phyloP scores from a whole-genome alignment of 495 filamentous ascomycete species.

The Xylaria longipes region DNA sequence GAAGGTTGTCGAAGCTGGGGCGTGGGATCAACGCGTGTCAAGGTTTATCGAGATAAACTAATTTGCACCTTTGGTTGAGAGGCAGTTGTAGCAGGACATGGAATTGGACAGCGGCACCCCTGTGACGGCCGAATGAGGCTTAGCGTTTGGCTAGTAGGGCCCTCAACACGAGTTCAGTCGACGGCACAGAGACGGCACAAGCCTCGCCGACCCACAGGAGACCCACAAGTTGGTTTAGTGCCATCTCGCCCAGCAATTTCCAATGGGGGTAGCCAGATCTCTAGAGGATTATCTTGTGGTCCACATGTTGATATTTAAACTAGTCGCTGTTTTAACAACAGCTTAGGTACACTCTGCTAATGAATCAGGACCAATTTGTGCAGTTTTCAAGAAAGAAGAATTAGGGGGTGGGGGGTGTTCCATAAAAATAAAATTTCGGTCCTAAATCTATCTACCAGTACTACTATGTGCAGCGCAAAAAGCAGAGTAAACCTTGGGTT shows the following conservation, averaged over 20 bases:
- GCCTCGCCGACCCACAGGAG: slow-evolving; percentile 13
- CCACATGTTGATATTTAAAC: neutral
- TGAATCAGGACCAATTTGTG: neutral
- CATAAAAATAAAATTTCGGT: too few species aligned
- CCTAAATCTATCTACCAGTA: neutral
- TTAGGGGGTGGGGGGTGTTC: too few species aligned
- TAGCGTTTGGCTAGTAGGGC: slow-evolving; percentile 5
- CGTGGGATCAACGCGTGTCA: slow-evolving; percentile 3
- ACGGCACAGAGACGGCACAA: too few species aligned
- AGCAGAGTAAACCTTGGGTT: neutral
- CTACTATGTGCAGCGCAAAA: neutral
- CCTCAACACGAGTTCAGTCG: neutral
- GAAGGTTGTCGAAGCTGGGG: slow-evolving; percentile 3
- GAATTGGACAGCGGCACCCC: slow-evolving; percentile 15
- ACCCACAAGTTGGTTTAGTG: neutral
- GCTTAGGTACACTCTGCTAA: neutral
- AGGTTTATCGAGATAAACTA: slow-evolving; percentile 24
- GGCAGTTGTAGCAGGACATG: neutral
- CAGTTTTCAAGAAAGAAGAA: neutral
- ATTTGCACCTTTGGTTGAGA: slow-evolving; percentile 13
- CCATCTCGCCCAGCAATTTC: neutral
- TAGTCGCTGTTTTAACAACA: neutral
- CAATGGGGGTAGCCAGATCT: neutral
- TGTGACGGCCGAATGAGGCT: slow-evolving; percentile 5
- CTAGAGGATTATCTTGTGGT: neutral